phyloP scores from a whole-genome alignment of 2,329 filamentous ascomycete genomes.

The Neurospora crassa region DNA sequence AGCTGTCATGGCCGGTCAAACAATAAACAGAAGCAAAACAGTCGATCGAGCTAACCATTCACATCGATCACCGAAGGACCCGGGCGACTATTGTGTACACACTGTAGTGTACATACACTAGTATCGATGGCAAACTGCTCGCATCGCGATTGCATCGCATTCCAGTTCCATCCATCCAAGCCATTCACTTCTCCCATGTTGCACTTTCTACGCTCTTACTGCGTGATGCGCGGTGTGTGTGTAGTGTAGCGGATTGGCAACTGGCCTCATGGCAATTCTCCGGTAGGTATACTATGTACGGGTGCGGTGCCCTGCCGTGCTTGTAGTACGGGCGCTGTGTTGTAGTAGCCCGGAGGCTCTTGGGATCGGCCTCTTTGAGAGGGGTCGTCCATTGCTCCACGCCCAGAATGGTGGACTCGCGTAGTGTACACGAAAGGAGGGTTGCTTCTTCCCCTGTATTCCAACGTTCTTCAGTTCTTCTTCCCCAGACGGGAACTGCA shows the following conservation, averaged over 20 bases:
- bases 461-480: not conserved
- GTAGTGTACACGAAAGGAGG: too few species aligned
- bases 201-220: not conserved
- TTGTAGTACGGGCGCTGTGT: not conserved
- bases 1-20: not conserved
- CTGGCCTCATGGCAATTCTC: not conserved
- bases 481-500: not conserved
- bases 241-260: not conserved
- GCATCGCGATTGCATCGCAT: not conserved
- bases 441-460: not conserved
- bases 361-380: not conserved
- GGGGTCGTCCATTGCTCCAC: not conserved
- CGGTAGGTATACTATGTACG: not conserved
- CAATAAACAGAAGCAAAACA: not conserved
- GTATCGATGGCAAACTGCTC: not conserved
- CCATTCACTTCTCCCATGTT: not conserved
- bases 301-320: not conserved
- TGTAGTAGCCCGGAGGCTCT: not conserved
- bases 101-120: not conserved
- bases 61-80: not conserved
- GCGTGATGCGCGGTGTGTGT: not conserved
- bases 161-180: not conserved
- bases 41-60: not conserved
- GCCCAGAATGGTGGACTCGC: not conserved
- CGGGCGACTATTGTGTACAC: not conserved